Base-by-base conservation (phyloP, 176 grass and related monocot species). In the Eragrostis curvula region DNA sequence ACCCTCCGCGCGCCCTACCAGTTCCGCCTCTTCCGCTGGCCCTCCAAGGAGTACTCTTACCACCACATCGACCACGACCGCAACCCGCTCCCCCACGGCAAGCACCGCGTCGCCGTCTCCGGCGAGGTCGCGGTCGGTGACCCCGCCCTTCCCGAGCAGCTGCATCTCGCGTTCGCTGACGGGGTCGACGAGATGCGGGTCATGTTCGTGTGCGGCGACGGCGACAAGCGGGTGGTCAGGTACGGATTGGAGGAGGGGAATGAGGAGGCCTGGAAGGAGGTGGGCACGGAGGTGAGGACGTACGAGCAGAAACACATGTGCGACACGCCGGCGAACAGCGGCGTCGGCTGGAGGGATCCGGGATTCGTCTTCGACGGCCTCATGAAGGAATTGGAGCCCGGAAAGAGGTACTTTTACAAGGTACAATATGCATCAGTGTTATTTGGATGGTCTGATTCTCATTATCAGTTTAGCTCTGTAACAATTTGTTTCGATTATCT, bases 301-400 rank as follows among this genome's bases (percentile, higher is more conserved):
- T 98, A 98, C 11, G 96, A 96, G 86, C 84, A 85, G 88, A 90
- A 77, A 66, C 90, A 98, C 71, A 98, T 98, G 96, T 98, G 96
- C 39, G 88, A 96, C 49, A 49, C 16, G 49, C 93, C 90, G 65
- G 96, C 91, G 25, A 98, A 98, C 77, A 58, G 68, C 69, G 86
- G 48, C 81, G 75, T 93, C 14, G 93, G 68, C 15, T 98, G 96
- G 96, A 95, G 96, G 67, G 93, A 98, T 98, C 93, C 93, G 9
- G 96, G 96, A 24, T 96, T 96, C 84, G 90, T 95, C 84, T 94
- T 93, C 79, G 93, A 98, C 49, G 96, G 32, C 20, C 49, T 98
- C 76, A 93, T 98, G 83, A 91, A 80, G 45, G 91, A 83, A 60
- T 81, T 98, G 87, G 49, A 88, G 79, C 90, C 81, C 1, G 89